Base-by-base conservation (phyloP, 2,329 filamentous ascomycete species). In the Chrysosphaeria jannelii region DNA sequence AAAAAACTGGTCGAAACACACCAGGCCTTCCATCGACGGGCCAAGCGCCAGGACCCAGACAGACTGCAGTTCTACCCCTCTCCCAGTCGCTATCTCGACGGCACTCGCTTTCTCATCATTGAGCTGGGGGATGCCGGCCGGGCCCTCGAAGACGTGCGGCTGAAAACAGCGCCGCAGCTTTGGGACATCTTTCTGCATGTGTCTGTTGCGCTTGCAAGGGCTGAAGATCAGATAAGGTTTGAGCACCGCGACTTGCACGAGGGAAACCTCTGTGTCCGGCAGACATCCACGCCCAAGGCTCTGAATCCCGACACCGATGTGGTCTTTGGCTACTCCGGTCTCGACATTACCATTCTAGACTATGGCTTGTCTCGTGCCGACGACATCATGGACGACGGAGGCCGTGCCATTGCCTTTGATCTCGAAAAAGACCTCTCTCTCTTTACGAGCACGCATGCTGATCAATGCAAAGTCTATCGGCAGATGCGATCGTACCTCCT, bases 181-280 rank as follows among this genome's bases (percentile, higher is more conserved):
- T 68, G 61, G 60, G 62, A 68, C 26, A 49, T 66, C 3, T 61
- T 67, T 30, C 44, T 68, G 14, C 47, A 60, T 10, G 51, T 62
- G 10, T 50, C 59, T 2, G 51, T 66, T 27, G 60, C 62, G 1
- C 37, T 68, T 13, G 58, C 58, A 1, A 44, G 58, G 21, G 62
- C 59, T 0, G 62, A 68, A 27, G 50, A 52, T 10, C 38, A 53
- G 20, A 48, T 54, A 29, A 47, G 52, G 33, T 68, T 68, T 26
- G 62, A 68, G 57, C 62, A 68, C 33, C 56, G 62, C 5, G 62
- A 68, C 33, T 44, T 68, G 4, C 62, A 68, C 32, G 61, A 68
- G 30, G 61, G 61, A 4, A 67, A 68, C 31, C 39, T 68, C 10
- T 67, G 62, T 30, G 48, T 67, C 22, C 47, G 50, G 4, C 48